Evolutionary conservation across 2,329 filamentous ascomycete genomes (phyloP).

Genomic region (Trichophyton mentagrophytes): DNA sequence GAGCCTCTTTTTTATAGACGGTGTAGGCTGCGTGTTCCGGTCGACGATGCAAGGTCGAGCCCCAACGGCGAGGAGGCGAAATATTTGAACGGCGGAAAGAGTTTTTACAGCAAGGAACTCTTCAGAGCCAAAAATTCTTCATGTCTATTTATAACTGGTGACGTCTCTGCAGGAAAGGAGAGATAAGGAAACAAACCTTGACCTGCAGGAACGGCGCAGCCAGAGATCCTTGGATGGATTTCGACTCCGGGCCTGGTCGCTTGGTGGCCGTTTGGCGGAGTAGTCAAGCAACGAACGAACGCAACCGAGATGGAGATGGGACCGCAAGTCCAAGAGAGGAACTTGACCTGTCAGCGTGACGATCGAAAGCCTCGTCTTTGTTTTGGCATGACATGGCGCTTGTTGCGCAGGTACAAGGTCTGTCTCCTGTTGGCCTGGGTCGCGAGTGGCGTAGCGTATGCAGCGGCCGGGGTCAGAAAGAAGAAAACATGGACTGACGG

Average conservation of each 20-base stretch:
- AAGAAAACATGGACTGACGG: background rate
- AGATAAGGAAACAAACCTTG: background rate
- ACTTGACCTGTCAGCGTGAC: background rate
- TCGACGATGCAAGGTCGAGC: too few relatives aligned
- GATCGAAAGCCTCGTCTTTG: background rate
- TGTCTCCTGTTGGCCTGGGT: background rate
- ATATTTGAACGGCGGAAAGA: background rate
- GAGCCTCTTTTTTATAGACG: too few relatives aligned
- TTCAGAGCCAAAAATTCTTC: background rate
- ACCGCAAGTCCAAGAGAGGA: background rate
- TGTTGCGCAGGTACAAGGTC: conserved; percentile 1
- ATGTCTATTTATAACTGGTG: background rate
- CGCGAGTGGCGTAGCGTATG: background rate
- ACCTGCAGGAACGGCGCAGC: background rate
- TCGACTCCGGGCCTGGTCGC: background rate
- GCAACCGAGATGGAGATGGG: background rate
- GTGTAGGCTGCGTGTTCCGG: too few relatives aligned
- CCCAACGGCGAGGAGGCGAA: too few relatives aligned
- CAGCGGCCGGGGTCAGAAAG: background rate
- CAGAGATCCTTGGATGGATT: background rate
- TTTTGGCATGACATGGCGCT: background rate
- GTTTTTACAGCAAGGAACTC: background rate
- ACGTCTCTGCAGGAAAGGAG: too few relatives aligned
- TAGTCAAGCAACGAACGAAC: background rate
- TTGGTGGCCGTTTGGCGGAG: background rate